Conservation (phyloP, 2,329 filamentous ascomycete species). For the Fusarium neocosmosporiellum region DNA sequence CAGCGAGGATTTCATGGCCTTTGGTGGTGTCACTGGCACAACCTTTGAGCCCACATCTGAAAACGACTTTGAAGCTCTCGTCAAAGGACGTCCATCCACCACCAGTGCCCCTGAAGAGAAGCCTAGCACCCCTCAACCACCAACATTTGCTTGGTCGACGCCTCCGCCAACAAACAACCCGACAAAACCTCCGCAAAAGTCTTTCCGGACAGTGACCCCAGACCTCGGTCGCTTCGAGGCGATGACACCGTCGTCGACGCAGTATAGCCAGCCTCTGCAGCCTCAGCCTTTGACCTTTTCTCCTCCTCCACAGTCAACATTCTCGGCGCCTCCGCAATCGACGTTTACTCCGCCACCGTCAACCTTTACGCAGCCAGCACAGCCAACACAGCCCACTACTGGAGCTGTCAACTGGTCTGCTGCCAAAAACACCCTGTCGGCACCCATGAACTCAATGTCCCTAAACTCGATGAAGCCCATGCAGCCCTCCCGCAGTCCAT, state of each 20-base stretch:
- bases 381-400: conserved; percentile 34
- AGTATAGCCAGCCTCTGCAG: conserved; percentile 71
- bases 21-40: conserved; percentile 74
- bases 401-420: conserved; percentile 64
- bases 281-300: conserved; percentile 45
- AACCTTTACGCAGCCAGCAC: conserved; percentile 19
- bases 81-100: conserved; percentile 72
- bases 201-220: conserved; percentile 68
- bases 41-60: conserved; percentile 65
- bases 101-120: conserved; percentile 28
- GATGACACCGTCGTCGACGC: conserved; percentile 68
- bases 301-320: not conserved
- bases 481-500: conserved; percentile 57
- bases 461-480: conserved; percentile 60
- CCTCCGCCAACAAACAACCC: conserved; percentile 58
- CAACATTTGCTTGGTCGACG: conserved; percentile 74
- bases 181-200: conserved; percentile 45
- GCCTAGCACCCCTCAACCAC: conserved; percentile 55
- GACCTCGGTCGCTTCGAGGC: conserved; percentile 66
- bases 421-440: conserved; percentile 62
- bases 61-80: conserved; percentile 88
- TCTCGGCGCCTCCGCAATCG: conserved; percentile 42
- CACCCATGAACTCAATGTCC: conserved; percentile 32
- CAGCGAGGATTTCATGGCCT: conserved; percentile 76
- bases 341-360: not conserved